Percentiles rank a stretch among this genome's conserved stretches.
Evolutionary conservation across 768 basidiomycete species (phyloP).

Genomic region (Boletus sp.): DNA sequence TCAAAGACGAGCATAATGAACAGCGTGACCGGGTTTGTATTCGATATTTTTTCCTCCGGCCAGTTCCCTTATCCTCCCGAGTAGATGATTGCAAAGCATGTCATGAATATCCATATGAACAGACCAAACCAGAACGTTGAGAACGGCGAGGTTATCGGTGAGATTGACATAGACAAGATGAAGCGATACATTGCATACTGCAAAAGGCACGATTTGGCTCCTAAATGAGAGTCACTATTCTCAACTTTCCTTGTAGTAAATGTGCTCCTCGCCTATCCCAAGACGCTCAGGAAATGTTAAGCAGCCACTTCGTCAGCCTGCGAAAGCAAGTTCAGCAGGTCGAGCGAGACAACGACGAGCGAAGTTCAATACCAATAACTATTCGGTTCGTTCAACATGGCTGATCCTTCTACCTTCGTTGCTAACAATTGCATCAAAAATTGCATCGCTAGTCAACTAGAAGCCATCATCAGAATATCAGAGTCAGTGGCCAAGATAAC

Average conservation of each 20-base stretch:
- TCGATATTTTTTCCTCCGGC: not conserved
- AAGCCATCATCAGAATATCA: slow-evolving; percentile 98
- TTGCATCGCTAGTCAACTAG: slow-evolving; percentile 67
- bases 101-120: slow-evolving; percentile 99
- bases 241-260: slow-evolving; percentile 55
- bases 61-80: slow-evolving; percentile 1
- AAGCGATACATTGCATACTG: slow-evolving; percentile 96
- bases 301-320: slow-evolving; percentile 90
- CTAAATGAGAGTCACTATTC: not conserved
- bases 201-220: slow-evolving; percentile 63
- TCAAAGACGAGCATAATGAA: slow-evolving; percentile 98
- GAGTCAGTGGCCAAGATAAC: slow-evolving; percentile 96
- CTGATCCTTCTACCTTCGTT: not conserved
- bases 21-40: slow-evolving; percentile 74
- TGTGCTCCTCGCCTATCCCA: slow-evolving; percentile 92
- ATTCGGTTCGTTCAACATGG: slow-evolving; percentile 65
- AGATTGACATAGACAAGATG: slow-evolving; percentile 98
- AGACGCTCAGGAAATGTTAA: slow-evolving; percentile 95
- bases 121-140: slow-evolving; percentile 64
- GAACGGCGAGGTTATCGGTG: slow-evolving; percentile 68
- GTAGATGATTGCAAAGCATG: slow-evolving; percentile 93
- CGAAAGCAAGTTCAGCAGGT: slow-evolving; percentile 94
- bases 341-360: slow-evolving; percentile 94
- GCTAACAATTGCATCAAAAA: slow-evolving; percentile 3
- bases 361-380: slow-evolving; percentile 97